Percentiles rank a stretch among this genome's conserved stretches.
phyloP scores from a whole-genome alignment of 495 filamentous ascomycete species.

The Annulohypoxylon nitens region DNA sequence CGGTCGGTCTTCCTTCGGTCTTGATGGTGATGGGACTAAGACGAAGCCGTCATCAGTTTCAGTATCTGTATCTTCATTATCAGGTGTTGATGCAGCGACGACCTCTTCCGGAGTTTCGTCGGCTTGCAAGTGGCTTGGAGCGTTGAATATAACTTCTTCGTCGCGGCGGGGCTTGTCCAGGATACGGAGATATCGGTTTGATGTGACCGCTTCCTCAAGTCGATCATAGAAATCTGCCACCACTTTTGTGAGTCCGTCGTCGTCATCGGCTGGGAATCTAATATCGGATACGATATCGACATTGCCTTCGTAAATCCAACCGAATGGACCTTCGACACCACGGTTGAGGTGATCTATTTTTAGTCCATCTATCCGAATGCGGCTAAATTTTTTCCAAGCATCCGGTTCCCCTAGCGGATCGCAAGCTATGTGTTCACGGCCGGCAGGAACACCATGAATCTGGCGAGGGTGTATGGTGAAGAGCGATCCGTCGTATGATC shows the following conservation, averaged over 20 bases:
- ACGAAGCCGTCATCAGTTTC: conserved; percentile 15
- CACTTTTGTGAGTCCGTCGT: conserved; percentile 89
- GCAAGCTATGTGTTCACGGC: conserved; percentile 60
- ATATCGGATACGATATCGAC: conserved; percentile 97
- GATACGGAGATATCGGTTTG: conserved; percentile 69
- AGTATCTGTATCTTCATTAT: background rate
- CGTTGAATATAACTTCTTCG: conserved; percentile 49
- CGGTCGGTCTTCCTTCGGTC: conserved; percentile 62
- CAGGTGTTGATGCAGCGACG: conserved; percentile 18
- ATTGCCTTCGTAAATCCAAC: conserved; percentile 96
- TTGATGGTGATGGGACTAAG: conserved; percentile 10
- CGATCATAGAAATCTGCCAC: conserved; percentile 95
- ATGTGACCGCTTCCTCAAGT: conserved; percentile 89
- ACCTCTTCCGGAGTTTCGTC: conserved; percentile 19
- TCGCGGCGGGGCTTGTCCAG: conserved; percentile 55
- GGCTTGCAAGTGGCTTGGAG: conserved; percentile 32
- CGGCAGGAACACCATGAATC: conserved; percentile 73
- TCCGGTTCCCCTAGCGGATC: conserved; percentile 64
- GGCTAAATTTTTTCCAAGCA: conserved; percentile 92
- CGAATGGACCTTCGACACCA: conserved; percentile 93
- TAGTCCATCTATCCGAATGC: conserved; percentile 90
- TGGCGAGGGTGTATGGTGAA: conserved; percentile 98
- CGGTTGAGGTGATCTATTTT: conserved; percentile 97
- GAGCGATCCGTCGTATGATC: conserved; percentile 92
- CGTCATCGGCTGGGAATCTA: conserved; percentile 87